Conservation (phyloP, 2,329 filamentous ascomycete species). For the Fusarium sp. region DNA sequence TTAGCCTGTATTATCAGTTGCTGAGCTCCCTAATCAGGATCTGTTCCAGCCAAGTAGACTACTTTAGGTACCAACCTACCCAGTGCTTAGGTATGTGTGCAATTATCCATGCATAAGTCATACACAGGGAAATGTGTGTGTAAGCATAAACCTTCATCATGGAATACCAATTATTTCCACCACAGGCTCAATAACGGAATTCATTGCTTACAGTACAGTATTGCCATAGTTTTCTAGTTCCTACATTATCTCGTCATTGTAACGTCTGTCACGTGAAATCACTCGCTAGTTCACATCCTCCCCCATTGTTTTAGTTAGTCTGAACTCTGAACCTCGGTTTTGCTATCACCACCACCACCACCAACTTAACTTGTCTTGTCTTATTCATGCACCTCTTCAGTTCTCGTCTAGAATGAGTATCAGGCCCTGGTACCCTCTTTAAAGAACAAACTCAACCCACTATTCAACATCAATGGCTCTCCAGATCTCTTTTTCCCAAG, state of each 20-base stretch:
- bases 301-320: background rate
- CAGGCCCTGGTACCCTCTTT: background rate
- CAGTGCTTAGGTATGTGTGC: background rate
- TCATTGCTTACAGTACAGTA: too few relatives aligned
- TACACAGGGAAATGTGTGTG: too few relatives aligned
- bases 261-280: background rate
- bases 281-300: background rate
- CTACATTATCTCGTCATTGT: background rate
- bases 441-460: too few relatives aligned
- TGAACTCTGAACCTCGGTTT: constrained; percentile 1
- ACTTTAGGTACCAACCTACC: background rate
- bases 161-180: too few relatives aligned
- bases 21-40: background rate
- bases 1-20: too few relatives aligned
- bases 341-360: background rate
- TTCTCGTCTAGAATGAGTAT: background rate
- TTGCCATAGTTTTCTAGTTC: background rate
- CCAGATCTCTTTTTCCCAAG: constrained; percentile 27
- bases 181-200: background rate
- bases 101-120: background rate
- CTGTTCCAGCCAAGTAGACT: too few relatives aligned
- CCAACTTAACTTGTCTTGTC: too few relatives aligned
- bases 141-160: too few relatives aligned
- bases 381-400: too few relatives aligned
- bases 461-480: constrained; percentile 11